Base-by-base conservation (phyloP, 2,329 filamentous ascomycete genomes). In the Colletotrichum cuscutae region DNA sequence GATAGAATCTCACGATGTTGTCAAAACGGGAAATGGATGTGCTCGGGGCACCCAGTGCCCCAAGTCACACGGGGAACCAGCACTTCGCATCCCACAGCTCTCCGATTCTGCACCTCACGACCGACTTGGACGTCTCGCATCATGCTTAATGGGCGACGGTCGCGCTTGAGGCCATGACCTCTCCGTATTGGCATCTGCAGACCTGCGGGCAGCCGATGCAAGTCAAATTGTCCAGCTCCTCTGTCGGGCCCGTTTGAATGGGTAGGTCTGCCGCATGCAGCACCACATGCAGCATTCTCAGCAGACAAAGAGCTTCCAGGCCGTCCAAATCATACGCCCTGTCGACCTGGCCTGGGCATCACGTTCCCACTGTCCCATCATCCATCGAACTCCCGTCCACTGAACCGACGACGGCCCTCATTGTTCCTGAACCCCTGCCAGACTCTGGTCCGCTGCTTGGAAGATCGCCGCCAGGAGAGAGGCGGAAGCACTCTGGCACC, bases 391-490 rank as follows among this genome's bases (percentile, higher is more conserved):
- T 28, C 24, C 53, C 64, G 37, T 49, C 65, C 59, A 56, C 65
- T 37, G 65, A 54, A 66, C 54, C 54, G 59, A 64, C 54, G 54
- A 64, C 30, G 53, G 54, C 19, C 42, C 42, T 49, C 42, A 22
- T 49, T 61, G 19, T 46, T 69, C 57, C 42, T 56, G 6, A 42
- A 42, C 60, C 52, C 66, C 70, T 57, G 42, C 46, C 26, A 22
- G 30, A 67, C 52, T 54, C 61, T 54, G 57, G 68, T 69, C 56
- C n/a, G 28, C 15, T 72, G 52, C 65, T 63, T 70, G 60, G 53
- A 46, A 63, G 70, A 72, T 72, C 70, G 70, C 65, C 70, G 35
- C 66, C 54, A 72, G 70, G 66, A 72, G 66, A 70, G 35, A 72
- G 46, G 46, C 54, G 60, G 65, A 70, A 56, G 28, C 65, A 70